These are phyloP conservation scores for Boletus edulis DNA, from an alignment of 768 basidiomycete genomes.

Conservation along the genomic window DNA sequence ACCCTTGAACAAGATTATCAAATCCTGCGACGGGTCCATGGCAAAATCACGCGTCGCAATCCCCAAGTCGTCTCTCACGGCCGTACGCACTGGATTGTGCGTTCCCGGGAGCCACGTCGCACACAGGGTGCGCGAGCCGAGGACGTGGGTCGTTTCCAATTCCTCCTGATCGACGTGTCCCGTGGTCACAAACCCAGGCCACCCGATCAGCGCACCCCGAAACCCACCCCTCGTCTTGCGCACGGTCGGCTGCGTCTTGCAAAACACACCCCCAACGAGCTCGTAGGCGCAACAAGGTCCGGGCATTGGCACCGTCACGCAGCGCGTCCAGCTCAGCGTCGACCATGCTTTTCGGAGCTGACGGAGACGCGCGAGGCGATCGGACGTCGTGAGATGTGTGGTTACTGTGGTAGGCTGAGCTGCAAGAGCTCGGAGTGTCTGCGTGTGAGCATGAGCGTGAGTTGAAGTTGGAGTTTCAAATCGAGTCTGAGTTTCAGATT, in stretches of 20 bases:
- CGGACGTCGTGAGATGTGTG: not conserved
- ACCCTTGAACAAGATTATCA: conserved; percentile 44
- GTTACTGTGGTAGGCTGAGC: not conserved
- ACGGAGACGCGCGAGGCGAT: conserved; percentile 34
- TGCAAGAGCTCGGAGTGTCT: not conserved
- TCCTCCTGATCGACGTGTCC: not conserved
- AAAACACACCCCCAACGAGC: conserved; percentile 58
- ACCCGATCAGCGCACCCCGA: not conserved
- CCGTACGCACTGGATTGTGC: conserved; percentile 3
- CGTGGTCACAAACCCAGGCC: too few relatives aligned
- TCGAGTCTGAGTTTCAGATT: too few relatives aligned
- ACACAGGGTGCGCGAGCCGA: conserved; percentile 26
- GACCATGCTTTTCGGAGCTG: conserved; percentile 37
- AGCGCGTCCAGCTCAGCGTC: conserved; percentile 26
- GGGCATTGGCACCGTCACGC: conserved; percentile 27
- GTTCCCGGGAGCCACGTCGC: conserved; percentile 20
- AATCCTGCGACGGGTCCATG: conserved; percentile 64
- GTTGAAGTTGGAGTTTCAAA: too few relatives aligned
- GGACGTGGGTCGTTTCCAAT: not conserved
- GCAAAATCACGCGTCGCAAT: conserved; percentile 53
- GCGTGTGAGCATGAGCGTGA: not conserved
- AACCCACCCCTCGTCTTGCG: not conserved
- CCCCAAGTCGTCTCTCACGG: conserved; percentile 36
- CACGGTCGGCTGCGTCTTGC: conserved; percentile 33
- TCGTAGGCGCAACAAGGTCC: conserved; percentile 53